These are phyloP conservation scores for Grigorovia jiainica DNA, from an alignment of 805 yeast genomes.

Conservation along the genomic window DNA sequence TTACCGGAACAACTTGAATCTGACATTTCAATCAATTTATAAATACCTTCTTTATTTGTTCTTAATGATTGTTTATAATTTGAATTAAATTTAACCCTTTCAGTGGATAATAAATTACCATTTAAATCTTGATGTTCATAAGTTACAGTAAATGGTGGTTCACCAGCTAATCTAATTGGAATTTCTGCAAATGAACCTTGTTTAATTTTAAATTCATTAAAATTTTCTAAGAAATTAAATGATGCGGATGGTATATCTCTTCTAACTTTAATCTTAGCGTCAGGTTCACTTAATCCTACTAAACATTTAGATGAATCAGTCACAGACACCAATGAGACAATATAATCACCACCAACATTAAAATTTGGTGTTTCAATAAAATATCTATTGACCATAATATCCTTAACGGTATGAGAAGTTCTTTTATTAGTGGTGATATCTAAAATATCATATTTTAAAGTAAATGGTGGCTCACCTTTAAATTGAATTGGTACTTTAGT, in stretches of 20 bases:
- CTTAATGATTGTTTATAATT: slow-evolving; percentile 28
- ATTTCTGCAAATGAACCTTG: slow-evolving; percentile 52
- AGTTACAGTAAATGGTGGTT: slow-evolving; percentile 39
- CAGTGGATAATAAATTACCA: slow-evolving; percentile 21
- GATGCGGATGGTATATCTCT: slow-evolving; percentile 55
- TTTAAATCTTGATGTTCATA: slow-evolving; percentile 27
- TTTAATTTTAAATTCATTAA: slow-evolving; percentile 35
- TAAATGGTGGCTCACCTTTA: slow-evolving; percentile 75
- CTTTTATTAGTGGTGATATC: slow-evolving; percentile 45
- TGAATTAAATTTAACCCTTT: slow-evolving; percentile 16
- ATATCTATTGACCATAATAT: slow-evolving; percentile 31
- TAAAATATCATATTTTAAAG: slow-evolving; percentile 57
- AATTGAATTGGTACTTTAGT: slow-evolving; percentile 46
- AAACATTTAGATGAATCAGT: slow-evolving; percentile 72
- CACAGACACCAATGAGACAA: slow-evolving; percentile 51
- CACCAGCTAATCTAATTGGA: slow-evolving; percentile 54
- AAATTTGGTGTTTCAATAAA: slow-evolving; percentile 47
- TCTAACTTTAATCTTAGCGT: slow-evolving; percentile 58
- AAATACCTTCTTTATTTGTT: slow-evolving; percentile 39
- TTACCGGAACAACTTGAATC: slow-evolving; percentile 47
- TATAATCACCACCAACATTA: slow-evolving; percentile 62
- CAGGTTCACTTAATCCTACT: slow-evolving; percentile 57
- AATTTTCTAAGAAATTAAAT: slow-evolving; percentile 33
- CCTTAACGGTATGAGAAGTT: slow-evolving; percentile 33
- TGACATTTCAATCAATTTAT: slow-evolving; percentile 34